These are phyloP conservation scores for Hanseniaspora sp. DNA, from an alignment of 1,139 yeast genomes.

Conservation along the genomic window DNA sequence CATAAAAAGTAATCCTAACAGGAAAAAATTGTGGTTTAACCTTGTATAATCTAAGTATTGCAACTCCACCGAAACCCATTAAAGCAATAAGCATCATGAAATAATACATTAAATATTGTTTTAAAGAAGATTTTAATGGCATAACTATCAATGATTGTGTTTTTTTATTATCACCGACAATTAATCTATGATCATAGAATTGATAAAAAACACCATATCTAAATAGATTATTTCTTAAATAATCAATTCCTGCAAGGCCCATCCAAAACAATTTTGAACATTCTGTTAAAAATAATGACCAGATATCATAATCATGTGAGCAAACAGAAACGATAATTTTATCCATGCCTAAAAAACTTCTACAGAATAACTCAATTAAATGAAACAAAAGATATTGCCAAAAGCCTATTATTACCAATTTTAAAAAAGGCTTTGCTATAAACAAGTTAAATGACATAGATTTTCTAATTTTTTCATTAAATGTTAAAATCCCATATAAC, in stretches of 20 bases:
- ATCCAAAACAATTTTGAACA: background rate
- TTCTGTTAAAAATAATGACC: background rate
- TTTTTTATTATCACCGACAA: no score
- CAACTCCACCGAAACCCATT: no score
- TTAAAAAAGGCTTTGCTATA: no score
- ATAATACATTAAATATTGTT: no score
- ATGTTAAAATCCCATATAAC: background rate
- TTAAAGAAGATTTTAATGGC: no score
- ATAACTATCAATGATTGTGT: no score
- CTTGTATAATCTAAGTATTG: no score
- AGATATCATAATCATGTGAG: background rate
- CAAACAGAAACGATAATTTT: no score
- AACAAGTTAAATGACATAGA: background rate
- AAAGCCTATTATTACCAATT: no score
- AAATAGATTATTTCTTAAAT: no score
- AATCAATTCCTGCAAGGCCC: background rate
- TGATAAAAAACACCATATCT: background rate
- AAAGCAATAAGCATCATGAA: no score
- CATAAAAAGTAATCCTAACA: background rate
- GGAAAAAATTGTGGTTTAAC: background rate
- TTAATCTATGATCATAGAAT: background rate
- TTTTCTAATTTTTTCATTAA: background rate
- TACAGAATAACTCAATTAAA: background rate
- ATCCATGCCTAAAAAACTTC: background rate
- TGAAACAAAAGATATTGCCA: background rate